phyloP scores from a whole-genome alignment of 345 rosid species.

The Salix arbutifolia region DNA sequence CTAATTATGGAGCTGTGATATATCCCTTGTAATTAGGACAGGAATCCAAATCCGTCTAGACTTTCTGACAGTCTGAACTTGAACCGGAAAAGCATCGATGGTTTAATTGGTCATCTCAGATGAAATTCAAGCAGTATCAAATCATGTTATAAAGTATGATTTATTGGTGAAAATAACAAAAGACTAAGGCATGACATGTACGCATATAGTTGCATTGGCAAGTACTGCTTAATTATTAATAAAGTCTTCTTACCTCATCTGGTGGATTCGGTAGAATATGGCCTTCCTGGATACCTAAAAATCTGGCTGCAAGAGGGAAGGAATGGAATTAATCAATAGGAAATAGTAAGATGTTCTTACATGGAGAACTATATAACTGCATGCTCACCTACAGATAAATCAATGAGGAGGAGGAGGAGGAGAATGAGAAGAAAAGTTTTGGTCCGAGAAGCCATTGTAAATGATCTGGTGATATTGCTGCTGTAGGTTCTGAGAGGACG shows the following conservation, averaged over 20 bases:
- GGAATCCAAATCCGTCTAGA: background rate
- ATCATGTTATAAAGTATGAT: background rate
- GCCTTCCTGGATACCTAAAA: slow-evolving; percentile 1
- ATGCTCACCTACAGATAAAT: slow-evolving; percentile 22
- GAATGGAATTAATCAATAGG: background rate
- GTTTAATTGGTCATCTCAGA: background rate
- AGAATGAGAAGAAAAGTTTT: slow-evolving; percentile 21
- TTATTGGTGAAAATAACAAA: background rate
- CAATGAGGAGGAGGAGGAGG: slow-evolving; percentile 14
- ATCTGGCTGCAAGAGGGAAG: slow-evolving; percentile 12
- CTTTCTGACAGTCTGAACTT: background rate
- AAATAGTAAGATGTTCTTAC: background rate
- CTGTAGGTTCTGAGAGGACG: background rate
- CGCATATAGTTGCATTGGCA: background rate
- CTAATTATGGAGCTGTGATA: background rate
- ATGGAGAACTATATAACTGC: background rate
- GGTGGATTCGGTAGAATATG: slow-evolving; percentile 1
- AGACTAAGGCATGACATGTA: background rate
- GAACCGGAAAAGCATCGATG: background rate
- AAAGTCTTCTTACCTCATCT: slow-evolving; percentile 18
- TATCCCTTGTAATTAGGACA: too few species aligned
- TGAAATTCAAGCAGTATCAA: background rate
- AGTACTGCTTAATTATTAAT: background rate
- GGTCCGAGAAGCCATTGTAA: slow-evolving; percentile 16
- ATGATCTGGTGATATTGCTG: background rate